These are phyloP conservation scores for Xerocomus cyaneibrunnescens DNA, from an alignment of 1,284 basidiomycete genomes.

Conservation along the genomic window DNA sequence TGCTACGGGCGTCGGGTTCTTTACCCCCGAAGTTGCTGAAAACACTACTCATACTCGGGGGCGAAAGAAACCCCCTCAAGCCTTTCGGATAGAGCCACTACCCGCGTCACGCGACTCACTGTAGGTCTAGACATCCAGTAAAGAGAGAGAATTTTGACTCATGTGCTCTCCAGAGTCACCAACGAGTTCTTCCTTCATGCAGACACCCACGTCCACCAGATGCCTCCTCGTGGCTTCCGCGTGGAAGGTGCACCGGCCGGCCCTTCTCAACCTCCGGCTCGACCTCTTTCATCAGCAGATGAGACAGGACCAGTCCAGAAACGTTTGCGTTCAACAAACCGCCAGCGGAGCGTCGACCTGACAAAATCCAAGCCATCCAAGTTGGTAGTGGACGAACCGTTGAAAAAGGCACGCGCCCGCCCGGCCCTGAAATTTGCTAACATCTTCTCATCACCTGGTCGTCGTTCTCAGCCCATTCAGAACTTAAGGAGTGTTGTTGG, in stretches of 20 bases:
- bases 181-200: conserved; percentile 59
- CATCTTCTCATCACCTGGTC: conserved; percentile 76
- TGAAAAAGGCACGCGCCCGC: conserved; percentile 83
- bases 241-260: conserved; percentile 37
- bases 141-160: conserved; percentile 2
- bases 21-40: conserved; percentile 68
- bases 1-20: conserved; percentile 67
- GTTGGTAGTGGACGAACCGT: conserved; percentile 58
- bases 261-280: conserved; percentile 48
- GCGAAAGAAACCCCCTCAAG: conserved; percentile 51
- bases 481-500: conserved; percentile 51
- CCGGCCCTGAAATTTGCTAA: conserved; percentile 77
- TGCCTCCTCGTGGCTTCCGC: conserved; percentile 39
- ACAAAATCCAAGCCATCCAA: conserved; percentile 53
- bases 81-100: conserved; percentile 55
- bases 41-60: conserved; percentile 52
- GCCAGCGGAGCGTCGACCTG: conserved; percentile 49
- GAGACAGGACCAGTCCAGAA: conserved; percentile 76
- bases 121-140: conserved; percentile 41
- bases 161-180: conserved; percentile 43
- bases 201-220: conserved; percentile 59
- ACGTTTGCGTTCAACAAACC: conserved; percentile 63
- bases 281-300: conserved; percentile 76
- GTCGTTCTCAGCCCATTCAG: conserved; percentile 67
- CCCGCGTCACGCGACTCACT: conserved; percentile 58